Conservation (phyloP, 352 stramenopile genomes). For the Globisporangium yorkense region DNA sequence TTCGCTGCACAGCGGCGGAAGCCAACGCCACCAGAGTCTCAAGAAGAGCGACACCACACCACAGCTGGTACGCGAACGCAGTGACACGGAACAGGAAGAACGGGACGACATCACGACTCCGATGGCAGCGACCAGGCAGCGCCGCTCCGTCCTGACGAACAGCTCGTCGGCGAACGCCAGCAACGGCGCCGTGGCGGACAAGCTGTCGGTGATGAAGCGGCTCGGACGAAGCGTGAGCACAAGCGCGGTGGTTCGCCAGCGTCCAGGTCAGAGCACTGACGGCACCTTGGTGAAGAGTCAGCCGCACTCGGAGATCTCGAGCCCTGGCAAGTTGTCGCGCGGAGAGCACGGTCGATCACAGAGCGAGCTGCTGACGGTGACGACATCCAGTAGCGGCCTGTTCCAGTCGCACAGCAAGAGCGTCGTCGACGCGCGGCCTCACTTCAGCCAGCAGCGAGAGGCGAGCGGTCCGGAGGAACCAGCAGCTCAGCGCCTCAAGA, state of each 20-base stretch:
- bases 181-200: neutral
- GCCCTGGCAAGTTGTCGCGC: neutral
- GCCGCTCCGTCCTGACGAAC: neutral
- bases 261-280: neutral
- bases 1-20: no score
- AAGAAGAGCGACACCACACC: constrained; percentile 12
- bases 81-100: neutral
- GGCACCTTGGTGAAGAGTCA: neutral
- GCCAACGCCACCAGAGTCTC: neutral
- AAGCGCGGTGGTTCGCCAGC: neutral
- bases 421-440: neutral
- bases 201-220: constrained; percentile 1
- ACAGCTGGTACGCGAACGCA: neutral
- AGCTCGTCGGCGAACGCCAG: neutral
- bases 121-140: neutral
- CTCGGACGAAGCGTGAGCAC: constrained; percentile 11
- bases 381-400: neutral
- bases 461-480: neutral
- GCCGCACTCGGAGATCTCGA: neutral
- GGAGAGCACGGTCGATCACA: neutral
- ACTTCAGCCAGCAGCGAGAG: neutral
- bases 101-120: constrained; percentile 2
- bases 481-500: constrained; percentile 10
- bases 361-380: neutral
- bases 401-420: constrained; percentile 6